phyloP scores from a whole-genome alignment of 768 basidiomycete species.

The Cystobasidium onofrii region DNA sequence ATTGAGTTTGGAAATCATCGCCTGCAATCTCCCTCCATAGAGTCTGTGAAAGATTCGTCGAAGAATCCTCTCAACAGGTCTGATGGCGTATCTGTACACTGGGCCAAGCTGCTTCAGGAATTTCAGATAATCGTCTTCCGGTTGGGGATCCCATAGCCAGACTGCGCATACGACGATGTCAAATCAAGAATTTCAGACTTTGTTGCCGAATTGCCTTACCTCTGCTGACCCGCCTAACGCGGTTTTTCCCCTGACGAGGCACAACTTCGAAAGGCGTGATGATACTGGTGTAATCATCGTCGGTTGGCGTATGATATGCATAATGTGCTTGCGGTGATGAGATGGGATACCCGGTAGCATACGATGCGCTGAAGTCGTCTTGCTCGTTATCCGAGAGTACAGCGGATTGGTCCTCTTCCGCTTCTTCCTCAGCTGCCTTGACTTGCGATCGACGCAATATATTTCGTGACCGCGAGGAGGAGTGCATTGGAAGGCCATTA shows the following conservation, averaged over 20 bases:
- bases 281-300: constrained; percentile 14
- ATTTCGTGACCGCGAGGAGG: constrained; percentile 1
- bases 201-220: not conserved
- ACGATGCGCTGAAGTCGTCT: constrained; percentile 13
- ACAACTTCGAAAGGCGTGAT: constrained; percentile 14
- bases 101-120: constrained; percentile 25
- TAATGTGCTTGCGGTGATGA: constrained; percentile 12
- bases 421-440: constrained; percentile 11
- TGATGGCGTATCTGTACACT: not conserved
- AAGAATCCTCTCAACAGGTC: constrained; percentile 14
- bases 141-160: constrained; percentile 30
- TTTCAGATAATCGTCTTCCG: constrained; percentile 19
- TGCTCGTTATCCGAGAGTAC: constrained; percentile 3
- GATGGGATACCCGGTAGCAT: constrained; percentile 6
- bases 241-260: constrained; percentile 23
- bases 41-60: constrained; percentile 26
- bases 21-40: not conserved
- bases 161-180: not conserved
- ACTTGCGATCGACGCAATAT: constrained; percentile 1
- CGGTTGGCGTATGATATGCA: constrained; percentile 24
- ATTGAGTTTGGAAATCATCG: constrained; percentile 7
- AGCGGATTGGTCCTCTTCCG: constrained; percentile 18
- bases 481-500: constrained; percentile 34
- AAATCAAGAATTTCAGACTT: not conserved
- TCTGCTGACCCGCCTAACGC: constrained; percentile 23